Evolutionary conservation across 805 yeast species (phyloP).

Genomic region (Komagataella pastoris): DNA sequence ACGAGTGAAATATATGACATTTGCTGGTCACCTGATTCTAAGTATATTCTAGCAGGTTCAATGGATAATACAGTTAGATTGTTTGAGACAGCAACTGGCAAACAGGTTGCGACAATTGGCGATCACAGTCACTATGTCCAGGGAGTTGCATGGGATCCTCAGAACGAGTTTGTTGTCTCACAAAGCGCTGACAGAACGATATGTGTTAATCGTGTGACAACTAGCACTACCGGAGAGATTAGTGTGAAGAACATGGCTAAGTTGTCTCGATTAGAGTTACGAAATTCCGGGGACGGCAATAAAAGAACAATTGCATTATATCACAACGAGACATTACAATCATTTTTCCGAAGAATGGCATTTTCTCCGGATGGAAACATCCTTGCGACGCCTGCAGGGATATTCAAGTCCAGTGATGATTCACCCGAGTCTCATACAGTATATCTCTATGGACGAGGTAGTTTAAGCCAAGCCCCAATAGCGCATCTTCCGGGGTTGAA

Average conservation of each 20-base stretch:
- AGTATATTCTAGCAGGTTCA: conserved; percentile 71
- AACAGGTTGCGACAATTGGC: conserved; percentile 41
- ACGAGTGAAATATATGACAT: conserved; percentile 79
- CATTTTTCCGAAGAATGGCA: conserved; percentile 76
- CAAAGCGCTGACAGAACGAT: conserved; percentile 86
- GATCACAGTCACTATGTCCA: conserved; percentile 88
- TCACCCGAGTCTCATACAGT: conserved; percentile 40
- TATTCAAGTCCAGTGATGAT: conserved; percentile 22
- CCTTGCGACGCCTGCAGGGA: conserved; percentile 68
- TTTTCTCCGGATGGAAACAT: conserved; percentile 88
- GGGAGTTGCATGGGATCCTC: conserved; percentile 95
- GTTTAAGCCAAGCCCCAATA: conserved; percentile 56
- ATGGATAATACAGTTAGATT: conserved; percentile 80
- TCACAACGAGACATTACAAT: conserved; percentile 78
- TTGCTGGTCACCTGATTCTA: conserved; percentile 83
- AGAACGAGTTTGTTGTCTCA: conserved; percentile 61
- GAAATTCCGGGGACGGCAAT: conserved; percentile 6
- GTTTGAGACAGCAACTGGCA: conserved; percentile 44
- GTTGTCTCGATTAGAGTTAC: conserved; percentile 13
- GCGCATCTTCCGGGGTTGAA: conserved; percentile 68
- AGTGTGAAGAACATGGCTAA: conserved; percentile 15
- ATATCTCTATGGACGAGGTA: conserved; percentile 62
- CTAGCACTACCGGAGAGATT: conserved; percentile 7
- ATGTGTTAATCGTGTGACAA: conserved; percentile 41
- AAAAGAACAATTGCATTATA: conserved; percentile 37